Percentiles rank a stretch among this genome's conserved stretches.
Conservation (phyloP, 352 stramenopile genomes). For the Phytophthora tubulina region DNA sequence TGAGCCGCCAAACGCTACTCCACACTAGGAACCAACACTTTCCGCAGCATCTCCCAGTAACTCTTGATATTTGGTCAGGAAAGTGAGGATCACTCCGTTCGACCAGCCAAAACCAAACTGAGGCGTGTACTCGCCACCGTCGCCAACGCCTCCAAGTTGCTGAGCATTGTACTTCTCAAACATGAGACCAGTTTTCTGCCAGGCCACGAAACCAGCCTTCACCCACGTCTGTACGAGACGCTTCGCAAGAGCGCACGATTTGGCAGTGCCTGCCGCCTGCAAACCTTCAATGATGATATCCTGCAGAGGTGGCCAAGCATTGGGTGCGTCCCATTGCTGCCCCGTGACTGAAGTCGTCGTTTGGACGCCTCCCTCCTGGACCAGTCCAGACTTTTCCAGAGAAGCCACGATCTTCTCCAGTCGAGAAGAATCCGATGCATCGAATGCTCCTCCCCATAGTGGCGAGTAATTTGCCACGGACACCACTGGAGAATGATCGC, state of each 20-base stretch:
- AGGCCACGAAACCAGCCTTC: conserved; percentile 66
- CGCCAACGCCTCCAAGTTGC: conserved; percentile 65
- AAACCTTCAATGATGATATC: conserved; percentile 85
- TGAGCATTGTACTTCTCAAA: conserved; percentile 91
- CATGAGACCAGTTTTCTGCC: conserved; percentile 78
- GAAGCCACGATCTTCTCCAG: conserved; percentile 56
- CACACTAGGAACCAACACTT: neutral
- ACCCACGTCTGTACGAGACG: conserved; percentile 72
- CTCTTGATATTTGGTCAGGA: conserved; percentile 78
- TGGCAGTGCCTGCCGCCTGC: conserved; percentile 44
- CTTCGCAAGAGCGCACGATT: conserved; percentile 55
- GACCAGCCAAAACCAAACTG: conserved; percentile 91
- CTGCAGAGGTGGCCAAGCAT: conserved; percentile 87
- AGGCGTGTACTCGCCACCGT: conserved; percentile 87
- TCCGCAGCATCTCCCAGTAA: conserved; percentile 15
- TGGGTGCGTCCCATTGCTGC: conserved; percentile 90
- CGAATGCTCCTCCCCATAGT: conserved; percentile 79
- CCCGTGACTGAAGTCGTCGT: conserved; percentile 76
- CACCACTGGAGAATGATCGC: conserved; percentile 52
- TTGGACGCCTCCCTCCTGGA: conserved; percentile 71
- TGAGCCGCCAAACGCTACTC: too few species aligned
- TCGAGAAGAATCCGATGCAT: conserved; percentile 49
- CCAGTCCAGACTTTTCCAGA: conserved; percentile 61
- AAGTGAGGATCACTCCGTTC: conserved; percentile 85
- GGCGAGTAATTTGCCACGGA: conserved; percentile 78